Base-by-base conservation (phyloP, 2,329 filamentous ascomycete species). In the Colletotrichum liaoningense region DNA sequence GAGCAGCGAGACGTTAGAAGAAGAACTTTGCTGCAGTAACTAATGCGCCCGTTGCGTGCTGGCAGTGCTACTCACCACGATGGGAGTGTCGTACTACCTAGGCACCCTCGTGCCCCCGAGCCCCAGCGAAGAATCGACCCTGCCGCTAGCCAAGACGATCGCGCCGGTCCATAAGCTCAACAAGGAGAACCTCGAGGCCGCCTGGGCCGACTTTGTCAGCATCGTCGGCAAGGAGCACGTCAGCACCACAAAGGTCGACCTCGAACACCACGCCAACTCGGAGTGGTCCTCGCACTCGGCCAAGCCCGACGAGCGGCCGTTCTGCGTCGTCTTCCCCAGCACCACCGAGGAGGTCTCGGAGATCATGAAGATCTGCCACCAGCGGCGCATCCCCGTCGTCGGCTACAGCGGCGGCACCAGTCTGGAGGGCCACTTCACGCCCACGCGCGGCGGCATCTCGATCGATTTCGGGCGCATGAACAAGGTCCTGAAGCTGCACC, bases 401-500 rank as follows among this genome's bases (percentile, higher is more conserved):
- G 93, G 92, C 3, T 97, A 95, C 84, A 95, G 93, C 70, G 95
- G 95, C 56, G 95, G 95, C 42, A 98, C 95, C 8, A 95, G 93
- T 78, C 86, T 98, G 38, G 95, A 98, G 83, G 95, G 95, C 1
- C 94, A 98, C 82, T 97, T 94, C 82, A 92, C 94, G 1, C 91
- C 95, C 2, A 98, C 95, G 19, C 87, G 92, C 76, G 93, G 94
- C 70, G 95, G 95, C 24, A 91, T 98, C 38, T 96, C 94, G 77
- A 89, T 98, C 78, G 94, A 98, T 82, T 97, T 98, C 81, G 88
- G 89, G 63, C 89, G 92, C 74, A 98, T 98, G 95, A 90, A 96
- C 83, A 90, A 93, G 80, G 92, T 98, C 65, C 75, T 98, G 42
- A 85, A 88, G 46, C 84, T 98, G 77, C 93, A 98, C 84, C 92